Evolutionary conservation across 106 monocot species (phyloP).

Genomic region (Allium fistulosum): DNA sequence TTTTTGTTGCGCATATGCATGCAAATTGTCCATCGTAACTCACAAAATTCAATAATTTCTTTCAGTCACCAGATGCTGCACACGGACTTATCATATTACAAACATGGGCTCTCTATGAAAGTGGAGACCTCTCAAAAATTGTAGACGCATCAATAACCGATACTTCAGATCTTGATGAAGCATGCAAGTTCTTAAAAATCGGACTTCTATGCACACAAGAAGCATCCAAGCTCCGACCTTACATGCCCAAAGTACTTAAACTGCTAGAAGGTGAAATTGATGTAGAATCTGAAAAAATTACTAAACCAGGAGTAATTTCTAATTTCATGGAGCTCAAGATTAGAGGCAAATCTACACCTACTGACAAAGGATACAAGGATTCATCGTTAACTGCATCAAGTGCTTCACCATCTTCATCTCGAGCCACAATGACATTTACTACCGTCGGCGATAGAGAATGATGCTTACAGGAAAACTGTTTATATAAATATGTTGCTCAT

Average conservation of each 20-base stretch:
- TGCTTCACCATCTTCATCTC: neutral
- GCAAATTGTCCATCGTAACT: too few relatives aligned
- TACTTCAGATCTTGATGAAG: conserved; percentile 1
- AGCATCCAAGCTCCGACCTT: conserved; percentile 6
- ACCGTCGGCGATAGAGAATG: neutral
- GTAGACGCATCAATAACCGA: conserved; percentile 3
- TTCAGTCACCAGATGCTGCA: neutral
- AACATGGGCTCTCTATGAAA: conserved; percentile 5
- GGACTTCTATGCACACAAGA: conserved; percentile 17
- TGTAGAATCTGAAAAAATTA: conserved; percentile 1
- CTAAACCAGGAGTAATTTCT: conserved; percentile 6
- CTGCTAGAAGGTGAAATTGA: conserved; percentile 5
- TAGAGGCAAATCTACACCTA: neutral
- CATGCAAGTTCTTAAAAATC: conserved; percentile 14
- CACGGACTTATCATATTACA: conserved; percentile 1
- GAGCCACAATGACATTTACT: neutral
- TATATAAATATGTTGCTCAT: too few relatives aligned
- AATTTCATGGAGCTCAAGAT: conserved; percentile 11
- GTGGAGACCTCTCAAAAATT: neutral
- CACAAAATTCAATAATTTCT: too few relatives aligned
- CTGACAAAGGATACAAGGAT: neutral
- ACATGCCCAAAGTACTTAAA: conserved; percentile 5
- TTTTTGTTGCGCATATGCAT: too few relatives aligned
- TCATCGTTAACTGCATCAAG: neutral
- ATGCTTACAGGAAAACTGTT: neutral